Evolutionary conservation across 2,329 filamentous ascomycete species (phyloP), one percentile per base, ranked within the genome.

Genomic region (Arachnopeziza araneosa): DNA sequence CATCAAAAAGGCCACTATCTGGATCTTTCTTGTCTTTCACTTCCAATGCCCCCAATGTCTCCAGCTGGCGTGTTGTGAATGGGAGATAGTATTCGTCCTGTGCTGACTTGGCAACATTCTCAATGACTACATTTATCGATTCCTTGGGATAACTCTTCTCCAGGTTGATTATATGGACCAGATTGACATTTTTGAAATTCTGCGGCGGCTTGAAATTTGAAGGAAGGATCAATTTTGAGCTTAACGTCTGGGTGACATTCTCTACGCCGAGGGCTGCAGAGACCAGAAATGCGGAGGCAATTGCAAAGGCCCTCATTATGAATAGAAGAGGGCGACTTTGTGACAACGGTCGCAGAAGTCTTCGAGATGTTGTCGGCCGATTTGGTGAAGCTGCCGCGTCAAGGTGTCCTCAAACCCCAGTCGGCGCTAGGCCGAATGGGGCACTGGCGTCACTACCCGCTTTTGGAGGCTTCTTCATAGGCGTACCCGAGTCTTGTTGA

Each of bases 91-190:
- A 99, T 75, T 96, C 89, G 73, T 86, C 84, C 73, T 98, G 93
- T 21, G 92, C 83, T 66, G 87, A 79, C 63, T 83, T 81, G 71
- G 88, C 90, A 67, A 90, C 80, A 75, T 99, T 99, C 79, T 97
- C 89, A 64, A 99, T 85, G 56, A 96, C 81, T n/a, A 96, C 88
- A 77, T 98, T 97, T 80, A 97, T 85, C 17, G 87, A 89, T 76
- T 98, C 93, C 72, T 92, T 88, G 58, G 87, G 86, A 71, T 95
- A 98, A 67, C 86, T 90, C 81, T 97, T 98, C 77, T 98, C 93
- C 60, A 97, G 77, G 67, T 96, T 96, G 72, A 96, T 88, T 65
- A 89, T 87, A 70, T 95, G 90, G 56, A 98, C 89, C 30, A 98
- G 77, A 74, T 99, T 98, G 75, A 83, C 83, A 76, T 99, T 97